These are phyloP conservation scores for Naumovozyma dairenensis DNA, from an alignment of 805 yeast genomes.

Conservation along the genomic window DNA sequence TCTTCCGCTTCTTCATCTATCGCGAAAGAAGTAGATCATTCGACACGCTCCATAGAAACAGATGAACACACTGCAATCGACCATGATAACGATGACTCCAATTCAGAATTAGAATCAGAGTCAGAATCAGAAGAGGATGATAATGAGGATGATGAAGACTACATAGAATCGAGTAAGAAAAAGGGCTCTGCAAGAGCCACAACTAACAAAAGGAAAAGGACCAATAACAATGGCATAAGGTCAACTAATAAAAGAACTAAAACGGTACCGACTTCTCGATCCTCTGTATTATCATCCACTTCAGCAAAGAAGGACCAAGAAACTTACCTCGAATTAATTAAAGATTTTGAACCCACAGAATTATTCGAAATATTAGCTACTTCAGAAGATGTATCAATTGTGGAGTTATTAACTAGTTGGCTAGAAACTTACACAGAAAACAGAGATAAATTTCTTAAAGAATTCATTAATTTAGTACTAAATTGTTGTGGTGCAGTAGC, in stretches of 20 bases:
- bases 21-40: conserved; percentile 2
- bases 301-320: conserved; percentile 20
- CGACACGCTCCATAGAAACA: conserved; percentile 4
- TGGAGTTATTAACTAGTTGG: conserved; percentile 49
- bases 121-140: conserved; percentile 5
- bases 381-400: conserved; percentile 38
- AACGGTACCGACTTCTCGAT: background rate
- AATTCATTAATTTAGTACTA: conserved; percentile 57
- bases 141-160: conserved; percentile 14
- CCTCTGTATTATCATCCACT: no score
- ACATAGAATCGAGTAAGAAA: conserved; percentile 4
- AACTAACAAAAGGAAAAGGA: conserved; percentile 8
- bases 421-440: conserved; percentile 40
- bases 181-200: background rate
- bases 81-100: background rate
- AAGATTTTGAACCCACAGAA: conserved; percentile 38
- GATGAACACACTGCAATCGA: conserved; percentile 9
- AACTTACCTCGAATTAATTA: conserved; percentile 30
- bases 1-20: conserved; percentile 7
- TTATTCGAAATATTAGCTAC: conserved; percentile 43
- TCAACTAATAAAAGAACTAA: background rate
- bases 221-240: no score
- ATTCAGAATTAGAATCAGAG: conserved; percentile 5
- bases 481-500: conserved; percentile 64
- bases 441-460: conserved; percentile 42